Evolutionary conservation across 371 early-diverging fungal species (phyloP), one percentile per base, ranked within the genome.

Genomic region (Mucor indicus): DNA sequence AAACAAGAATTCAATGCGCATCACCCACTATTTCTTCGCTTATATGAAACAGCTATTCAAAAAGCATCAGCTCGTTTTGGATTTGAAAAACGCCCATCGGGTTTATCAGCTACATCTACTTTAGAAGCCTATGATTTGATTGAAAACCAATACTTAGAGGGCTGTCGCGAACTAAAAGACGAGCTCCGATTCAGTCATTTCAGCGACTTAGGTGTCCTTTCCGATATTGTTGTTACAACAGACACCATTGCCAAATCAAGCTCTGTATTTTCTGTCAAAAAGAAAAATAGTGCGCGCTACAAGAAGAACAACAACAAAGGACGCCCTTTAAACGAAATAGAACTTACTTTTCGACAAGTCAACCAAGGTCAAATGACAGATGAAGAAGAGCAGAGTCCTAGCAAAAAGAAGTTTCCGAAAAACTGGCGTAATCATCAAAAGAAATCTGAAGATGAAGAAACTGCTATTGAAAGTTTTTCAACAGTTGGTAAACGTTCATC

Each of bases 171-270:
- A 19, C 50, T 74, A 20, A 46, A 42, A 17, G 33, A 52, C 2
- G 61, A 70, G 22, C 55, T 74, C 15, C 60, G 55, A 1, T 46
- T 67, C 32, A 23, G 47, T 3, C 17, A 50, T 4, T 43, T 55
- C 8, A 30, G 35, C 6, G 71, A 70, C 12, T 31, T 70, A 10
- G 75, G 75, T n/a, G 48, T 58, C 12, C 48, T 74, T 12, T 68
- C 59, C 29, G 75, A 74, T 31, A 59, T 48, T 21, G 56, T 70
- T 3, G 46, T 74, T 1, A 45, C 50, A 10, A 60, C 71, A 2
- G 60, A 69, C 16, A 61, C 62, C 2, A 66, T 63, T 12, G 33
- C 47, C 5, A 47, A 47, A 23, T 12, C 38, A 12, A 41, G 12
- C 2, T 13, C 24, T 7, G 13, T 39, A 1, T 13, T 15, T 13